These are phyloP conservation scores for Sporothrix phasma DNA, from an alignment of 2,329 filamentous ascomycete species.

Conservation along the genomic window DNA sequence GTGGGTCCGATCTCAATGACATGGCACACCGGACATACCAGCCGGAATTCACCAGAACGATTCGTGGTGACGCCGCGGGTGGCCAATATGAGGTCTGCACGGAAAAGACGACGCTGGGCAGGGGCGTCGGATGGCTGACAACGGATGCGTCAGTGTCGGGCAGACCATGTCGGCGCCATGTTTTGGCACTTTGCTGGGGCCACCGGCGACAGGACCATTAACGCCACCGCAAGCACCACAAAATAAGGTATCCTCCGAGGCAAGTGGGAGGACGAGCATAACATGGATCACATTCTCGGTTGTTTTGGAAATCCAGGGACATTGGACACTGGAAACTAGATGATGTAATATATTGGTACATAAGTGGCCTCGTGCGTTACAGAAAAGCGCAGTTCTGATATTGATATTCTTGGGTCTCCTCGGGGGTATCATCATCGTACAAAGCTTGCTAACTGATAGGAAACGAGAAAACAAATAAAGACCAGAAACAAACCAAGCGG, in stretches of 20 bases:
- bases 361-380: not conserved
- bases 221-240: not conserved
- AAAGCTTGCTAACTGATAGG: not conserved
- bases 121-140: conserved; percentile 4
- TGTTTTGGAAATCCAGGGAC: not conserved
- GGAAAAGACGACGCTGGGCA: not conserved
- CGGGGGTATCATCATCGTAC: conserved; percentile 12
- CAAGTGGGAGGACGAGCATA: no score
- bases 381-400: not conserved
- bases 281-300: not conserved
- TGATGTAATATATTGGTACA: not conserved
- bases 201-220: not conserved
- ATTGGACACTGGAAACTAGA: not conserved
- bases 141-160: not conserved
- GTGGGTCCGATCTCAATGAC: not conserved
- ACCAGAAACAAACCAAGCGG: not conserved
- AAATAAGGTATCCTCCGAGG: no score
- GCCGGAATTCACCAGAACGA: conserved; percentile 7
- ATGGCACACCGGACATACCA: conserved; percentile 11
- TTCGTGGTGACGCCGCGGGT: conserved; percentile 17
- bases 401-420: not conserved
- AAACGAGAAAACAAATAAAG: not conserved
- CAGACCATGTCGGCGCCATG: conserved; percentile 18
- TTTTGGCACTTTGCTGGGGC: not conserved
- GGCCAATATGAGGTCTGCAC: conserved; percentile 5